Percentiles rank a stretch among this genome's conserved stretches.
phyloP scores from a whole-genome alignment of 352 stramenopile species.

The Phytophthora cryptogea region DNA sequence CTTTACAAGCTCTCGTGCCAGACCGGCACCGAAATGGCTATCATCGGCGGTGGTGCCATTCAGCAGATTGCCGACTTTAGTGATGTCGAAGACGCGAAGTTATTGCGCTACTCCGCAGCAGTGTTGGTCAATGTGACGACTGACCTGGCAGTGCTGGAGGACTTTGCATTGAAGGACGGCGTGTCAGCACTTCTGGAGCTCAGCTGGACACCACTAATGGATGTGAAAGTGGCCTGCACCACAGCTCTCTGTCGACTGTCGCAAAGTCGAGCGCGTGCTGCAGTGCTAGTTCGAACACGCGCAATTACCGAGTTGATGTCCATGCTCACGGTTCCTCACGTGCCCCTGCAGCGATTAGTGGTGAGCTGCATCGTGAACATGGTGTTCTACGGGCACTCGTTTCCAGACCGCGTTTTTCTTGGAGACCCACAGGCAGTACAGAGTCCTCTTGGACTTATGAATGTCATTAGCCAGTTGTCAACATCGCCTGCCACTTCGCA shows the following conservation, averaged over 20 bases:
- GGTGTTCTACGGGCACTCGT: slow-evolving; percentile 61
- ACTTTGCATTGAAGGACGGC: slow-evolving; percentile 58
- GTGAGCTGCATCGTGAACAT: slow-evolving; percentile 77
- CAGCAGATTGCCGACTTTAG: slow-evolving; percentile 72
- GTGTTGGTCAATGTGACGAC: slow-evolving; percentile 71
- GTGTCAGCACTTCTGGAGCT: slow-evolving; percentile 70
- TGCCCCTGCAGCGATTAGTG: slow-evolving; percentile 60
- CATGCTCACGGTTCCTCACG: slow-evolving; percentile 62
- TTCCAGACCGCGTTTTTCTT: slow-evolving; percentile 76
- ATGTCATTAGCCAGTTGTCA: slow-evolving; percentile 61
- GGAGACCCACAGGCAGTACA: slow-evolving; percentile 71
- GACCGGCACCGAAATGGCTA: slow-evolving; percentile 48
- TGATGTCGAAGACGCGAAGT: slow-evolving; percentile 57
- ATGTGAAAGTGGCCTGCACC: slow-evolving; percentile 71
- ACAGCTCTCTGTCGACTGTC: slow-evolving; percentile 72
- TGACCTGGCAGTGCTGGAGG: slow-evolving; percentile 37
- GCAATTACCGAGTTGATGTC: slow-evolving; percentile 72
- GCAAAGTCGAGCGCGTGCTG: slow-evolving; percentile 36
- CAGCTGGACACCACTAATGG: slow-evolving; percentile 64
- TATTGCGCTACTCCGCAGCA: slow-evolving; percentile 66
- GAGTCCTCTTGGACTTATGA: slow-evolving; percentile 69
- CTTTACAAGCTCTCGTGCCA: slow-evolving; percentile 85
- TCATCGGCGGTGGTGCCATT: slow-evolving; percentile 70
- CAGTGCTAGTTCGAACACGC: slow-evolving; percentile 37
- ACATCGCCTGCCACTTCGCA: slow-evolving; percentile 37